Evolutionary conservation across 768 basidiomycete genomes (phyloP).

Genomic region (Clathrus columnatus): DNA sequence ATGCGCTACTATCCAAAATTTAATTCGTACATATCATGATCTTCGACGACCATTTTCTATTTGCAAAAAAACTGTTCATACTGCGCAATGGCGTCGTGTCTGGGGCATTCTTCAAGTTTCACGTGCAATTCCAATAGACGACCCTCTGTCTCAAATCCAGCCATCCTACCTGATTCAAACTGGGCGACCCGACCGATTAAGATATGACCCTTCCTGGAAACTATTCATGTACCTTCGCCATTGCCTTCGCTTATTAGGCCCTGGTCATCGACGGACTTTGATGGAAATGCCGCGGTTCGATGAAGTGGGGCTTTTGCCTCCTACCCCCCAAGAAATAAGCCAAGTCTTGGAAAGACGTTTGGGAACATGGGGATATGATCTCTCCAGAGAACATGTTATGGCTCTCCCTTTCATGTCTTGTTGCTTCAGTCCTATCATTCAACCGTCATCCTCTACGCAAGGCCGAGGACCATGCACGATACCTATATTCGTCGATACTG

Average conservation of each 20-base stretch:
- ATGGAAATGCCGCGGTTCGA: conserved; percentile 24
- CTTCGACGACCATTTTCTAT: background rate
- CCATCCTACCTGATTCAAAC: conserved; percentile 77
- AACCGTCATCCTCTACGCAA: background rate
- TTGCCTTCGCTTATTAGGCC: conserved; percentile 39
- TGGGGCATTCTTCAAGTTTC: conserved; percentile 11
- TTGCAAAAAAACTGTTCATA: background rate
- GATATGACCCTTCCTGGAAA: conserved; percentile 63
- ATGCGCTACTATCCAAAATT: background rate
- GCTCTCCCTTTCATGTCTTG: background rate
- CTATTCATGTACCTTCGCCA: conserved; percentile 73
- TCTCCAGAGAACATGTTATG: background rate
- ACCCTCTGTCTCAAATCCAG: conserved; percentile 75
- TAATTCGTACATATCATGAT: background rate
- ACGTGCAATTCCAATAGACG: conserved; percentile 40
- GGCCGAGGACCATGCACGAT: background rate
- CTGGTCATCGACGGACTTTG: conserved; percentile 20
- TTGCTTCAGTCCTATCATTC: background rate
- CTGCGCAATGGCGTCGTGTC: background rate
- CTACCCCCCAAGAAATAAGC: conserved; percentile 30
- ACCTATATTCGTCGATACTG: background rate
- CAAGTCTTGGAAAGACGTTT: background rate
- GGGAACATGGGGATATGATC: background rate
- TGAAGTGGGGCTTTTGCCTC: conserved; percentile 31
- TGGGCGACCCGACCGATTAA: conserved; percentile 57